These are phyloP conservation scores for Cladosporium sp. DNA, from an alignment of 2,329 filamentous ascomycete species.

Conservation along the genomic window DNA sequence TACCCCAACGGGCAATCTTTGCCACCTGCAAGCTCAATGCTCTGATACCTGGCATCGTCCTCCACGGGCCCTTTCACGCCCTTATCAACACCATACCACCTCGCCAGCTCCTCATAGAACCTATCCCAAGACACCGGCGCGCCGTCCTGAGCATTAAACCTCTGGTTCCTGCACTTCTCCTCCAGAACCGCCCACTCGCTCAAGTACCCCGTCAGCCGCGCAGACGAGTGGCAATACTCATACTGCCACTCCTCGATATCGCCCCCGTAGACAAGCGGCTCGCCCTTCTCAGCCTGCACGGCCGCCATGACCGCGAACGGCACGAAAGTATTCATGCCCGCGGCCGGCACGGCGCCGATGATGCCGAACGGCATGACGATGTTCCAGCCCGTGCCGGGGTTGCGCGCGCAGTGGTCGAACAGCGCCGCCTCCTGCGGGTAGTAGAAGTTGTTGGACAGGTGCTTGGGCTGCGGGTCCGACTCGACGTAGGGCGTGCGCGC, in stretches of 20 bases:
- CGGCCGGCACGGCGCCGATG: slow-evolving; percentile 42
- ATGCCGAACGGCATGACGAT: slow-evolving; percentile 41
- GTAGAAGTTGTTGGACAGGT: slow-evolving; percentile 46
- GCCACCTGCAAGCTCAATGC: slow-evolving; percentile 11
- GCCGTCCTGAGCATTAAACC: slow-evolving; percentile 44
- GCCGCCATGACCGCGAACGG: slow-evolving; percentile 43
- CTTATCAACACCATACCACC: slow-evolving; percentile 33
- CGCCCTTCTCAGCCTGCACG: slow-evolving; percentile 35
- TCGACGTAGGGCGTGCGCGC: slow-evolving; percentile 38
- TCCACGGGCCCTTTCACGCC: slow-evolving; percentile 12
- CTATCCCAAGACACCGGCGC: slow-evolving; percentile 40
- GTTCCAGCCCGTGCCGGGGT: slow-evolving; percentile 35
- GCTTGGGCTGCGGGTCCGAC: slow-evolving; percentile 36
- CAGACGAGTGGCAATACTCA: slow-evolving; percentile 34
- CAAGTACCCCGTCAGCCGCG: slow-evolving; percentile 42
- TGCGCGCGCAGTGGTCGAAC: slow-evolving; percentile 32
- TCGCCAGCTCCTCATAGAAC: slow-evolving; percentile 42
- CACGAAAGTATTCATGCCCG: slow-evolving; percentile 43
- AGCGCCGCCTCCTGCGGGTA: slow-evolving; percentile 46
- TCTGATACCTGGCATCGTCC: slow-evolving; percentile 14
- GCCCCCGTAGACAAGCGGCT: slow-evolving; percentile 37
- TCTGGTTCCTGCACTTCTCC: slow-evolving; percentile 34
- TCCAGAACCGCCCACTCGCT: slow-evolving; percentile 43
- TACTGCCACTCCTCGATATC: slow-evolving; percentile 40
- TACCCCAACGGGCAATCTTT: slow-evolving; percentile 16